Evolutionary conservation across 1,139 yeast species (phyloP), one percentile per base, ranked within the genome.

Genomic region (Blastobotrys indianensis): DNA sequence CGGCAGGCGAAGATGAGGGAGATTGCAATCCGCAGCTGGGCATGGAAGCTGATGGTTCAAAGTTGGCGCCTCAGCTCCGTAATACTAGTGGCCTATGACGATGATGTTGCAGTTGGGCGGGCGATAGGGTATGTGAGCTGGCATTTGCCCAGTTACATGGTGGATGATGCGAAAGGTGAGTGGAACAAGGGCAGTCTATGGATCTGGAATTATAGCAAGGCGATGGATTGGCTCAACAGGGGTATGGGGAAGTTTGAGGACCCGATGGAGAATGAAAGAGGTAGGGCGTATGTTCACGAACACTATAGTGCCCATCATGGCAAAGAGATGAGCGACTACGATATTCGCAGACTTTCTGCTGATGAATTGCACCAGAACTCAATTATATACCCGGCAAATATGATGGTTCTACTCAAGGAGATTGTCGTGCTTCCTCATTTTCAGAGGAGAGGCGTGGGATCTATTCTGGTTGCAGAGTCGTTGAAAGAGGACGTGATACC

Each of bases 281-380:
- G 44, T 5, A 34, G 16, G 28, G 17, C 29, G 2, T 41, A 16
- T 20, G 44, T 39, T 3, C 12, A 11, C 7, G 33, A 23, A 2
- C 44, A 41, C 25, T 39, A 41, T n/a, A 12, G 5, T 6, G 32
- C 23, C 28, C 44, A 41, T 20, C 44, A 41, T 16, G 36, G 37
- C n/a, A 2, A 3, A 3, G 33, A 23, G 17, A 25, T 23, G 33
- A 17, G 15, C 6, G 38, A 33, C 13, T 13, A 34, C 15, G 44
- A 30, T 13, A 12, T 41, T 28, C 17, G 25, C n/a, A 32, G 13
- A 11, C 32, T 13, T 6, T 13, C n/a, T 25, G 44, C 17, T 1
- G 31, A 41, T 15, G 12, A 13, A 16, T 16, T 17, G 5, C 3
- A 17, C 13, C 31, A 17, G 15, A 25, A 39, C 11, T 20, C 25